These are phyloP conservation scores for Rhododendron simsii DNA, from an alignment of 148 eudicot species.

Conservation along the genomic window DNA sequence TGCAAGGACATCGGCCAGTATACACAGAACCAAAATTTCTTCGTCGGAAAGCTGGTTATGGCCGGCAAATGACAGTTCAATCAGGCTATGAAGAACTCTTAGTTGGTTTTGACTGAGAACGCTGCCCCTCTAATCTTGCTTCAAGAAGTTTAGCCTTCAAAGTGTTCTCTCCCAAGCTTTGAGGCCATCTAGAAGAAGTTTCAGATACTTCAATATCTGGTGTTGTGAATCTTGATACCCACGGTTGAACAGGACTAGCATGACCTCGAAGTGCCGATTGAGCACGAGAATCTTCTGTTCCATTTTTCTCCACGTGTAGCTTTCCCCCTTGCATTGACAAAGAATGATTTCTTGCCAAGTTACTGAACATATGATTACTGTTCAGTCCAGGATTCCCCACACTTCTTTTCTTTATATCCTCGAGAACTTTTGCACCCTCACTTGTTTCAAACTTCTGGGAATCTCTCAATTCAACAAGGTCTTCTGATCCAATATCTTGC, in stretches of 20 bases:
- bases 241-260: constrained; percentile 58
- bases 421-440: constrained; percentile 13
- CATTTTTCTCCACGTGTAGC: constrained; percentile 26
- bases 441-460: constrained; percentile 16
- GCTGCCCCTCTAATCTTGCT: constrained; percentile 72
- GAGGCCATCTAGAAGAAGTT: constrained; percentile 36
- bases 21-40: neutral
- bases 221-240: constrained; percentile 43
- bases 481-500: constrained; percentile 15
- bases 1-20: neutral
- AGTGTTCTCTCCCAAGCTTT: constrained; percentile 45
- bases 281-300: constrained; percentile 32
- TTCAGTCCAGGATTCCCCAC: constrained; percentile 26
- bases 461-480: constrained; percentile 7
- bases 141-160: constrained; percentile 80
- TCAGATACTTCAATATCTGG: constrained; percentile 39
- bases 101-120: constrained; percentile 32
- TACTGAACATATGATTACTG: constrained; percentile 24
- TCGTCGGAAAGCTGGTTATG: neutral
- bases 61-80: neutral
- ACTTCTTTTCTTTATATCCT: constrained; percentile 33
- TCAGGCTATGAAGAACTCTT: constrained; percentile 23
- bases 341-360: constrained; percentile 35
- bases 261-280: constrained; percentile 34
- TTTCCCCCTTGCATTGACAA: constrained; percentile 42